A percentile compares a stretch with the other conserved stretches of the same genome.
These are phyloP conservation scores for Fusarium drepaniforme DNA, from an alignment of 2,329 filamentous ascomycete species.

Conservation along the genomic window DNA sequence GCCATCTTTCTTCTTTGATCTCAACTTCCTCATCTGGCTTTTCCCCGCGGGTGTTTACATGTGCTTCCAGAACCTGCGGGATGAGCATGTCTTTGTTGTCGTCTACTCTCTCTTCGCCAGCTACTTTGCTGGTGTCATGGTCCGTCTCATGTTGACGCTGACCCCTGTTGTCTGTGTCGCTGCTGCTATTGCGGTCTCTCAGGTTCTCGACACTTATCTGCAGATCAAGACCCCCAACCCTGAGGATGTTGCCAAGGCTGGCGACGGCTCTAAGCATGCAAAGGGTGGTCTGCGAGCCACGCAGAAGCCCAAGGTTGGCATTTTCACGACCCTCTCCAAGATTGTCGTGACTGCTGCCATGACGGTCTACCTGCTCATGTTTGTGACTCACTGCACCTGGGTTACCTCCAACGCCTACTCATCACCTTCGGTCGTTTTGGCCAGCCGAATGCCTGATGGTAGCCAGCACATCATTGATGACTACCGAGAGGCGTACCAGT, in stretches of 20 bases:
- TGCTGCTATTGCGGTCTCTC: conserved; percentile 88
- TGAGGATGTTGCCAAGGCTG: conserved; percentile 55
- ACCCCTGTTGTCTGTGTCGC: conserved; percentile 97
- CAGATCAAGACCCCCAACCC: conserved; percentile 71
- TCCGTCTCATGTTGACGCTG: conserved; percentile 96
- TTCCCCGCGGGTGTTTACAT: conserved; percentile 99
- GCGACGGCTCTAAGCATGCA: conserved; percentile 70
- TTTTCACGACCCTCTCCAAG: conserved; percentile 87
- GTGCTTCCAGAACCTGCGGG: conserved; percentile 92
- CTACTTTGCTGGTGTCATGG: conserved; percentile 99
- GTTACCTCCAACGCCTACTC: conserved; percentile 99
- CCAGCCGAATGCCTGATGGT: conserved; percentile 91
- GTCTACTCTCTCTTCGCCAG: conserved; percentile 97
- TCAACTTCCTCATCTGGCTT: conserved; percentile 98
- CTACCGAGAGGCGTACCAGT: conserved; percentile 99
- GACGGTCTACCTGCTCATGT: conserved; percentile 86
- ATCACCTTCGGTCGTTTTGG: conserved; percentile 95
- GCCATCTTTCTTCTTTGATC: conserved; percentile 99
- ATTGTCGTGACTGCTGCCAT: conserved; percentile 78
- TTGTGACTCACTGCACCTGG: conserved; percentile 98
- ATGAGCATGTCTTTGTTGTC: conserved; percentile 98
- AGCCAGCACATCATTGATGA: conserved; percentile 99
- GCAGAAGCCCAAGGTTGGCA: conserved; percentile 80
- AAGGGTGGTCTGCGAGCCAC: conserved; percentile 74
- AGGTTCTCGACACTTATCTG: conserved; percentile 90